phyloP scores from a whole-genome alignment of 768 basidiomycete genomes.

The Gyrodon lividus region DNA sequence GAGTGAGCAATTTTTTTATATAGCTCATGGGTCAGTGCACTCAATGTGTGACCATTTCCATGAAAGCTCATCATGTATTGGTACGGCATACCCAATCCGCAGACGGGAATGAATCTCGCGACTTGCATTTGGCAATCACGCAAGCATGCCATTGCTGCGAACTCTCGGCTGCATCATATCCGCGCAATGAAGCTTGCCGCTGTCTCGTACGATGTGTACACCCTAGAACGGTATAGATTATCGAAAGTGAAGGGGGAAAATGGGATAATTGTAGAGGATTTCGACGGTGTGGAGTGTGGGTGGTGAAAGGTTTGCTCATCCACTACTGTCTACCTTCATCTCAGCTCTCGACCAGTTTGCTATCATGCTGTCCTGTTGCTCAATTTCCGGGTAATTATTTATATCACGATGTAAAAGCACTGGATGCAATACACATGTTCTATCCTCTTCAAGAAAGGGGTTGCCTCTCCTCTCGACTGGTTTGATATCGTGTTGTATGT shows the following conservation, averaged over 20 bases:
- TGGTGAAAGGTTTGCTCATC: conserved; percentile 46
- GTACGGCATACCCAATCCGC: conserved; percentile 81
- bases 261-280: conserved; percentile 58
- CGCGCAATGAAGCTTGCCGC: conserved; percentile 81
- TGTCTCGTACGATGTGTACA: conserved; percentile 74
- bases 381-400: no score
- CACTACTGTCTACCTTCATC: conserved; percentile 6
- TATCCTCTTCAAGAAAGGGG: no score
- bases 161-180: conserved; percentile 75
- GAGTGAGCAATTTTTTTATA: conserved; percentile 67
- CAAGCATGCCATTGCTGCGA: conserved; percentile 78
- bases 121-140: conserved; percentile 97
- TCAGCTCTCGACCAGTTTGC: background rate
- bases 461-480: no score
- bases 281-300: conserved; percentile 62
- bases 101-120: conserved; percentile 83
- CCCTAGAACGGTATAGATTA: conserved; percentile 73
- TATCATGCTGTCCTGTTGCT: background rate
- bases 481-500: no score
- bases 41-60: conserved; percentile 4
- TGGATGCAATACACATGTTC: no score
- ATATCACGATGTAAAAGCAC: no score
- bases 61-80: conserved; percentile 83
- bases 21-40: background rate
- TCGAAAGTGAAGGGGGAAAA: conserved; percentile 62